Conservation (phyloP, 768 basidiomycete species). For the Mycena indigotica region DNA sequence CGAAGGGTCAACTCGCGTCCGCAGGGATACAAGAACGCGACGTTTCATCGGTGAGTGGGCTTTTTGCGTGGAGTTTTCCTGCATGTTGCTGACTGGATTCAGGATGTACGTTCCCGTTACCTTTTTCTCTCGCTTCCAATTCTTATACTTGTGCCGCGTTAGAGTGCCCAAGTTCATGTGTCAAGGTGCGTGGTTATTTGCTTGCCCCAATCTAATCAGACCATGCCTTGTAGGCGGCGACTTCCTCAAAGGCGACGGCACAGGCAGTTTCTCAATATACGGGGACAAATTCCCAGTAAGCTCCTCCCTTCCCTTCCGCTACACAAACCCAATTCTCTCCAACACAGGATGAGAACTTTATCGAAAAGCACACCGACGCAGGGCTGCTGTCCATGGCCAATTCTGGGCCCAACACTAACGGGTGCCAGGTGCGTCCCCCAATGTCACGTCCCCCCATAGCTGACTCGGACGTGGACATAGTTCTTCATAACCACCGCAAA, state of each 20-base stretch:
- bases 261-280: conserved; percentile 95
- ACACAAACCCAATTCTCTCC: neutral
- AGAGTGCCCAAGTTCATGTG: conserved; percentile 96
- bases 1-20: conserved; percentile 78
- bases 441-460: too few relatives aligned
- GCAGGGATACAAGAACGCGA: conserved; percentile 89
- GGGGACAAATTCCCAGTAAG: conserved; percentile 89
- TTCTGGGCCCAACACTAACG: conserved; percentile 92
- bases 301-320: conserved; percentile 8
- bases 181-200: conserved; percentile 59
- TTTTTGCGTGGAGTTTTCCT: neutral
- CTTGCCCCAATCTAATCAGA: neutral
- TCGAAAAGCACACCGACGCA: conserved; percentile 82
- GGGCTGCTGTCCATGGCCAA: conserved; percentile 97
- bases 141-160: conserved; percentile 18
- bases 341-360: conserved; percentile 89
- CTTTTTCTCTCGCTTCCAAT: conserved; percentile 4
- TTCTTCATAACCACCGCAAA: conserved; percentile 97
- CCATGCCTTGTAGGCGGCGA: conserved; percentile 69
- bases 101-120: conserved; percentile 68
- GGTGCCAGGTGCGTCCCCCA: conserved; percentile 69
- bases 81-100: conserved; percentile 21
- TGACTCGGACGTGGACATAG: too few relatives aligned
- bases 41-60: conserved; percentile 80
- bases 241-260: conserved; percentile 92